Base-by-base conservation (phyloP, 306 rosid genomes). In the Datisca glomerata region DNA sequence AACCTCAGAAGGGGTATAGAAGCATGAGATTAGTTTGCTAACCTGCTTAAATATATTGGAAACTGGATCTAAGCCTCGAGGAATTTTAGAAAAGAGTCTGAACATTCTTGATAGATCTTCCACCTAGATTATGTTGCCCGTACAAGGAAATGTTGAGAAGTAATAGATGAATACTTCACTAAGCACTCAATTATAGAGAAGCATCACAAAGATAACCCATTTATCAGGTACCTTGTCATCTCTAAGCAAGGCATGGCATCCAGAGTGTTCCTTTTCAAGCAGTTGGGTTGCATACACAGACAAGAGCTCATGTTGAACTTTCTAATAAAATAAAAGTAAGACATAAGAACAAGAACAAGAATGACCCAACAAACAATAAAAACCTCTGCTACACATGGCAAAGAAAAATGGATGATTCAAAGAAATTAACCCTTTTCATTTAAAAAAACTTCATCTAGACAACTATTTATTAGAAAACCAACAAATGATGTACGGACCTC, bases 61-160 rank as follows among this genome's bases (percentile, higher is more conserved):
- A 59, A 87, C 93, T 29, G 94, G 97, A 67, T 82, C 97, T 49
- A 87, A 62, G 15, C 97, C 97, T 9, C 61, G 58, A 55, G 85
- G 85, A 71, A 87, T 79, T 77, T 87, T 87, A 57, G 94, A 82
- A 55, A 82, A 87, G 49, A 87, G 94, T 76, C 97, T 76, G 74
- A 87, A 87, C 97, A 87, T 87, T 62, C 93, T 73, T 57, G 97
- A 79, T 63, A 87, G 64, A 74, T 87, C 97, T 21, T 69, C 89
- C 49, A 74, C 84, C 97, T 87, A 49, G 16, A 56, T 41, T 15
- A 56, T 29, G 41, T 53, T 10, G 23, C 46, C 18, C 28, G 40
- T 39, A 27, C 46, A n/a, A 14, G 34, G 8, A 21, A 41, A 47
- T 36, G 33, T 48, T 41, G 25, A 27, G 51, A 53, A 50, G 28